Evolutionary conservation across 2,329 filamentous ascomycete species (phyloP), one percentile per base, ranked within the genome.

Genomic region (Geosmithia flava): DNA sequence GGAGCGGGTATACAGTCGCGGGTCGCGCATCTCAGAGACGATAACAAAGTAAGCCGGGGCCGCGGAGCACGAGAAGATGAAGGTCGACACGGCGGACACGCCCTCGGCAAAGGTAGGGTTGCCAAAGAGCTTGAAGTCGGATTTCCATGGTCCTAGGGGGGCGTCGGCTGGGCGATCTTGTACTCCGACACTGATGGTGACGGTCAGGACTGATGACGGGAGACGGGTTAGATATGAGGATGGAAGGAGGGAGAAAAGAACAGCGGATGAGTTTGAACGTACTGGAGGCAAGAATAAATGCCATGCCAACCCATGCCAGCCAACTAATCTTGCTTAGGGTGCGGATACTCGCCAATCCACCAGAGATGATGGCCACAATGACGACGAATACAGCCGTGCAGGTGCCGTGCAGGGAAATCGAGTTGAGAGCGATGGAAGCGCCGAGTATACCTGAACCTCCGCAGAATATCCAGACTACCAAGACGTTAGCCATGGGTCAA

Each of bases 321-420:
- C 62, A 66, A 16, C 54, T 61, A 11, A 66, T 56, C 7, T 57
- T 56, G 11, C 58, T 56, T 1, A 66, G 53, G 0, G 62, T 65
- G 1, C 56, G 61, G 11, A 65, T 58, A 43, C 60, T 62, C 1
- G 61, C 56, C 10, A 68, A 55, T 2, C 51, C 53, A 48, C 66
- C 61, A 2, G 50, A 52, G 2, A 59, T 48, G 19, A 59, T 46
- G 39, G 55, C 56, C 15, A 63, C 62, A 1, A 68, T 57, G 7
- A 59, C 64, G 10, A 68, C 62, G 40, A 69, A 69, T 16, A 63
- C 53, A 1, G 66, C 65, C 3, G 67, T 69, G 51, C 66, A 69
- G 10, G 61, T 52, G 5, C 55, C 67, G 46, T 69, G 67, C 0
- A 55, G 51, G 0, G 67, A 69, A 3, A 70, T 51, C 3, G 67